A percentile compares a stretch with the other conserved stretches of the same genome.
Conservation (phyloP, 192 early-diverging fungal genomes). For the Borealophlyctis nickersoniae region DNA sequence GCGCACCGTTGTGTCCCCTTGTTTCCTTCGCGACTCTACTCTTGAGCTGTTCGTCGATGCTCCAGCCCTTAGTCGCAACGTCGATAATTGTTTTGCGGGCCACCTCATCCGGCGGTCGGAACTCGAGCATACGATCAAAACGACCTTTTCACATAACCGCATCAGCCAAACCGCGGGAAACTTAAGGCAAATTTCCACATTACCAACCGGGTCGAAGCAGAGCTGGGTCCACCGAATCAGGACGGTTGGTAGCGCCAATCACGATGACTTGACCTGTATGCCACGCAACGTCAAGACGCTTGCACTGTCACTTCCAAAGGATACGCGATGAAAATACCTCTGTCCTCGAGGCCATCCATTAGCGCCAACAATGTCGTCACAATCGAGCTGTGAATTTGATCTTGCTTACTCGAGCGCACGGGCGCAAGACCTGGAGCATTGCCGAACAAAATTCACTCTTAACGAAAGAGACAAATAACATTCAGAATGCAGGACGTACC, state of each 20-base stretch:
- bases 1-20: conserved; percentile 67
- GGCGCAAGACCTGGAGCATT: conserved; percentile 50
- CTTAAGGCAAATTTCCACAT: too few species aligned
- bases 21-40: conserved; percentile 53
- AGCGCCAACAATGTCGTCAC: conserved; percentile 71
- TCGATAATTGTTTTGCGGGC: conserved; percentile 66
- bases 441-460: conserved; percentile 4
- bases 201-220: conserved; percentile 70
- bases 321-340: conserved; percentile 27
- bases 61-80: conserved; percentile 55
- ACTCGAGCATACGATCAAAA: conserved; percentile 74
- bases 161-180: too few species aligned
- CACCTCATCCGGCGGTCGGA: conserved; percentile 53
- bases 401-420: conserved; percentile 60
- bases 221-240: conserved; percentile 74
- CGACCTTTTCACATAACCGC: conserved; percentile 36
- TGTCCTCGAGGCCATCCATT: conserved; percentile 71
- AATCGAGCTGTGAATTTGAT: conserved; percentile 67
- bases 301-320: not conserved
- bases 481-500: conserved; percentile 28
- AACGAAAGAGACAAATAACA: not conserved
- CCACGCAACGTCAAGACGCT: not conserved
- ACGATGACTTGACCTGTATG: conserved; percentile 66
- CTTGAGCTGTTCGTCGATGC: conserved; percentile 40
- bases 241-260: conserved; percentile 73